These are phyloP conservation scores for Simplicillium aogashimaense DNA, from an alignment of 2,329 filamentous ascomycete species.

Conservation along the genomic window DNA sequence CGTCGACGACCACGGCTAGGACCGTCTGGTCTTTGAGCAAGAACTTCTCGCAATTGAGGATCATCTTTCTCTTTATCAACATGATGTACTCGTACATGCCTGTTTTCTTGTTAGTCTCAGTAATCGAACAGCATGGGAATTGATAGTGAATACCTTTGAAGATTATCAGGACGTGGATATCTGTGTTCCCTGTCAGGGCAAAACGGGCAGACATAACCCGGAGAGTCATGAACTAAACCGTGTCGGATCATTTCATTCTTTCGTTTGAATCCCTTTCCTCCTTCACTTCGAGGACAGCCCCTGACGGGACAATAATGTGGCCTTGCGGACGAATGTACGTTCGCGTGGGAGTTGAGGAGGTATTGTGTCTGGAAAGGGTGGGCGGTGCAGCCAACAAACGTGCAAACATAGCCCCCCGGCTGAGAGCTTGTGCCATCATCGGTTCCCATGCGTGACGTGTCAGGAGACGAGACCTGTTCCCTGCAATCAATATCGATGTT, in stretches of 20 bases:
- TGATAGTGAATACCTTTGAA: constrained; percentile 62
- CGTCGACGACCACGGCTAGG: constrained; percentile 71
- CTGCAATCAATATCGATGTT: no score
- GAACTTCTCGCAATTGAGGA: constrained; percentile 66
- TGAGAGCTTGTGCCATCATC: constrained; percentile 45
- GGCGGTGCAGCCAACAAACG: constrained; percentile 54
- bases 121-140: neutral
- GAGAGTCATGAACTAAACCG: constrained; percentile 85
- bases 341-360: constrained; percentile 70
- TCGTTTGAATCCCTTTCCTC: constrained; percentile 59
- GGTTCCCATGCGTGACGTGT: constrained; percentile 17
- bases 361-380: constrained; percentile 68
- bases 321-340: constrained; percentile 56
- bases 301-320: constrained; percentile 57
- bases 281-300: constrained; percentile 52
- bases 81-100: constrained; percentile 90
- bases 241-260: constrained; percentile 68
- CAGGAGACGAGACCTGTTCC: no score
- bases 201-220: constrained; percentile 93
- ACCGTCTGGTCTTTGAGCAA: constrained; percentile 77
- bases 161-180: constrained; percentile 89
- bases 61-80: constrained; percentile 86
- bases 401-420: constrained; percentile 47
- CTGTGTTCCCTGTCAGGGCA: constrained; percentile 89
- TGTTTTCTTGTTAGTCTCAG: constrained; percentile 24